A percentile compares a stretch with the other conserved stretches of the same genome.
Evolutionary conservation across 352 stramenopile genomes (phyloP).

Genomic region (Globisporangium nagaii): DNA sequence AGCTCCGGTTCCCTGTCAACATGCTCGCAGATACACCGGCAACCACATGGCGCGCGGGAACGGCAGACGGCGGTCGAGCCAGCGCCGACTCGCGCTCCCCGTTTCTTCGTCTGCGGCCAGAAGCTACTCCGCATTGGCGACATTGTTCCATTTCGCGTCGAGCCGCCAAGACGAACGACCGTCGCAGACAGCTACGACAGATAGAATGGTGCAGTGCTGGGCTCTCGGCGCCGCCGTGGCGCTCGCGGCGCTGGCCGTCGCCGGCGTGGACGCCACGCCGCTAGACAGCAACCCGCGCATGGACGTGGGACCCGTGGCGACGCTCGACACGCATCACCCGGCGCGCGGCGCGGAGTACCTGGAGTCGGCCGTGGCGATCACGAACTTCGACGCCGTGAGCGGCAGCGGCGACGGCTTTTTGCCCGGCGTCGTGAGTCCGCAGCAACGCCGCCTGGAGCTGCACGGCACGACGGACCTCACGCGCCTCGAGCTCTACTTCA

Average conservation of each 20-base stretch:
- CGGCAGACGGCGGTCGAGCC: neutral
- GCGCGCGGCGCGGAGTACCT: conserved; percentile 18
- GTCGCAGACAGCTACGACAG: neutral
- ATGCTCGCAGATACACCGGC: too few relatives aligned
- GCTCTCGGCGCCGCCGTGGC: neutral
- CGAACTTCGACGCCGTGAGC: conserved; percentile 16
- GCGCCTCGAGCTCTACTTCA: conserved; percentile 47
- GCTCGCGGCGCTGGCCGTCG: neutral
- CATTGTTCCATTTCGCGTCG: conserved; percentile 6
- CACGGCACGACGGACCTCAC: conserved; percentile 36
- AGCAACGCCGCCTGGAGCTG: conserved; percentile 26
- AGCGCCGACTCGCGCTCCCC: too few relatives aligned
- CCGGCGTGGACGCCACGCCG: conserved; percentile 1
- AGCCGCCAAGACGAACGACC: neutral
- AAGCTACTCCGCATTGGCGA: neutral
- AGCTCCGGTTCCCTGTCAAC: too few relatives aligned
- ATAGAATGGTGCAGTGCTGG: neutral
- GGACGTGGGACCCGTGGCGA: conserved; percentile 17
- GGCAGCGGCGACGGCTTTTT: conserved; percentile 5
- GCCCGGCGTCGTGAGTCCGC: conserved; percentile 6
- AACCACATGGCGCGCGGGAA: conserved; percentile 4
- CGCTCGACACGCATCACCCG: conserved; percentile 26
- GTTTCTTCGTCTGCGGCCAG: too few relatives aligned
- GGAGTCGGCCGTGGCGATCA: conserved; percentile 7
- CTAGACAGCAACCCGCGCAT: conserved; percentile 22